Base-by-base conservation (phyloP, 2,329 filamentous ascomycete species). In the Coniella lustricola region DNA sequence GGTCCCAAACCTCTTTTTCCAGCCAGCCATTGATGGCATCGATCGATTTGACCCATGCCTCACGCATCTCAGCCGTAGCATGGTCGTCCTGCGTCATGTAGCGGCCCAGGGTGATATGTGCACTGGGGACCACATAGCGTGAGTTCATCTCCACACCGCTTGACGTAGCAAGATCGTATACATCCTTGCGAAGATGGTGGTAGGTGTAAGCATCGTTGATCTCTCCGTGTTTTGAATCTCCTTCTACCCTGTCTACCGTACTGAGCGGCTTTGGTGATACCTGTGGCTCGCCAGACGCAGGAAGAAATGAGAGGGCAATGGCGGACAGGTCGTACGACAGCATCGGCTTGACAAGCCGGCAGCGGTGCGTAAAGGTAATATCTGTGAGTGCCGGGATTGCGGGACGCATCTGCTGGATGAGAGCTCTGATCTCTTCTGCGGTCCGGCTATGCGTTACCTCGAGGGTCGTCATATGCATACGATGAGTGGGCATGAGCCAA, bases 91-190 rank as follows among this genome's bases (percentile, higher is more conserved):
- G 75, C 9, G 74, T 76, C 37, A 95, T 75, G 62, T 93, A 96
- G 3, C 91, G 75, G 0, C 79, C 90, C 49, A 97, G 77, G 0
- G 91, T 96, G 60, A 96, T 77, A 68, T 97, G 91, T 14, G 88
- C 89, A 40, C 86, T 91, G 2, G 90, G 90, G 2, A 95, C 88
- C 20, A 90, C 82, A 63, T 96, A 97, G 49, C 91, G 76, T 45
- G 86, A 87, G 18, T 75, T 84, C 31, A 95, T 75, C 14, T 76
- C 68, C n/a, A 91, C 71, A 1, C 86, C 87, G 0, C 81, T 75
- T 3, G 68, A 69, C 39, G 72, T 69, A 3, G 80, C 77, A 21
- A 80, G 69, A 42, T 76, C 71, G 62, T 84, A 93, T 12, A 94
- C 63, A 61, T 95, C 89, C 3, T 84, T 77, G 3, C 91, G 82